Base-by-base conservation (phyloP, 1,139 yeast genomes). In the Hansenula anomala region DNA sequence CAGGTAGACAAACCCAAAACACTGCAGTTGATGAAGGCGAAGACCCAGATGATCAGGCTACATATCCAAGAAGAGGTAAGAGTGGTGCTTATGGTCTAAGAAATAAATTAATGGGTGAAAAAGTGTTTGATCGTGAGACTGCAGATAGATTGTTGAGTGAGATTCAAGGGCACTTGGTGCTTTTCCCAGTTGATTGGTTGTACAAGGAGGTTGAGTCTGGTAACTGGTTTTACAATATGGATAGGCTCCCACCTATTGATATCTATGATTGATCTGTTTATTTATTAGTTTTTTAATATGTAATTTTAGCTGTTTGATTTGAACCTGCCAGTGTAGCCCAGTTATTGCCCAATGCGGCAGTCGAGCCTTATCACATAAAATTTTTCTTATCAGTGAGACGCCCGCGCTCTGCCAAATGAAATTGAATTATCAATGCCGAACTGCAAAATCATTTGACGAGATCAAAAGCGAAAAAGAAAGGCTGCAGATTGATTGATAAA, bases 191-290 rank as follows among this genome's bases (percentile, higher is more conserved):
- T 0, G 90, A 88, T 44, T 94, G 98, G 98, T 71, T 94, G 37
- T 69, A 77, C 54, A 75, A 80, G 44, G 98, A 92, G 60, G 75
- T 89, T 36, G 96, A 89, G 40, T 78, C 85, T 6, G 92, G 87
- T 19, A 92, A 94, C 56, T 92, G 97, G 97, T 89, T 89, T 60
- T 90, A 88, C 67, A 87, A 83, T 51, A 82, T 95, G 39, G 99
- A 92, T 58, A 78, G 95, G 56, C 69, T 92, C 34, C 97, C 97
- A 10, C 99, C 99, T 2, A 79, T 92, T 43, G 97, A 92, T 59
- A 92, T 92, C 40, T 92, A 86, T 61, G 95, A 90, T 56, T 92
- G 22, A 20, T 6, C n/a, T n/a, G 9, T 23, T 13, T 23, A 23
- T 23, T 23, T 11, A 20, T n/a, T n/a, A n/a, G n/a, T n/a, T n/a